Evolutionary conservation across 129 eudicot species (phyloP).

Genomic region (Flaveria trinervia): DNA sequence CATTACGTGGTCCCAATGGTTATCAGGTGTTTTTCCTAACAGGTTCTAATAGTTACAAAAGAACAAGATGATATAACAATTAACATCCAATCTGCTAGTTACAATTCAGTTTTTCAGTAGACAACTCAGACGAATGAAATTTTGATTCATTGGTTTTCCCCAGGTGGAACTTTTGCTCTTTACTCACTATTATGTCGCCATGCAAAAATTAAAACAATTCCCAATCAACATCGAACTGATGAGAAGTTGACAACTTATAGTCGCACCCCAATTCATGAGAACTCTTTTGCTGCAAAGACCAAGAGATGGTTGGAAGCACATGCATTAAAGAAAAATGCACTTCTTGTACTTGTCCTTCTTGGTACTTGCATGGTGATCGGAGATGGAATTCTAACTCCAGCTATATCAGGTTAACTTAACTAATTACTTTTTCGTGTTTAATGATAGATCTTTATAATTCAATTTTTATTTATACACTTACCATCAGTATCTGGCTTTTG

Average conservation of each 20-base stretch:
- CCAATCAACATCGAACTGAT: slow-evolving; percentile 63
- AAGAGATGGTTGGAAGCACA: slow-evolving; percentile 40
- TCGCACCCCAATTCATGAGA: slow-evolving; percentile 44
- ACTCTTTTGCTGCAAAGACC: slow-evolving; percentile 61
- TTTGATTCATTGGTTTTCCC: background rate
- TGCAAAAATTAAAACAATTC: slow-evolving; percentile 54
- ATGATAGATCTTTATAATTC: slow-evolving; percentile 4
- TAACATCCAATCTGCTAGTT: background rate
- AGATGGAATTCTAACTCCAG: slow-evolving; percentile 62
- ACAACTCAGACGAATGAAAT: background rate
- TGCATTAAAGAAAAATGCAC: slow-evolving; percentile 43
- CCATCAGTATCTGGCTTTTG: too few species aligned
- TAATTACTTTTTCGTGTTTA: background rate
- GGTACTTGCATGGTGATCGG: slow-evolving; percentile 81
- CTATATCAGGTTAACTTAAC: slow-evolving; percentile 39
- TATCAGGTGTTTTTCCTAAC: background rate
- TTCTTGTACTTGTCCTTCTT: slow-evolving; percentile 50
- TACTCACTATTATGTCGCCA: slow-evolving; percentile 61
- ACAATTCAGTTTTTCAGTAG: background rate
- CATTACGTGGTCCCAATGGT: background rate
- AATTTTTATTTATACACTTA: too few species aligned
- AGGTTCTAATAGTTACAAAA: background rate
- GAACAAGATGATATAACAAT: background rate
- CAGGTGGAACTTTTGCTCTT: slow-evolving; percentile 77
- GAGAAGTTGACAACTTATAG: slow-evolving; percentile 49